These are phyloP conservation scores for Camellia sinensis DNA, from an alignment of 148 eudicot genomes.

Conservation along the genomic window DNA sequence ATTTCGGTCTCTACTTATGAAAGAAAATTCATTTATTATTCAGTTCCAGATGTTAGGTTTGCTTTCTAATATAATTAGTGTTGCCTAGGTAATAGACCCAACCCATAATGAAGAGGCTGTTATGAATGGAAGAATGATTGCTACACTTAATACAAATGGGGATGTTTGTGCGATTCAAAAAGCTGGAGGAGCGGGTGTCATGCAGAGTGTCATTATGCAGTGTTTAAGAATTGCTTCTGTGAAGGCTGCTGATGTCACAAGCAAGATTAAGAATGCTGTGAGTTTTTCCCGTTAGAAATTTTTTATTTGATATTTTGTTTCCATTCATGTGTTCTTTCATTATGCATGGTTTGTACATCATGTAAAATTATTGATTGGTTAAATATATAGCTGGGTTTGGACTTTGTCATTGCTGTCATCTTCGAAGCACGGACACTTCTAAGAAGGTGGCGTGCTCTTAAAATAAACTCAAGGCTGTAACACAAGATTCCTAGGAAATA, in stretches of 20 bases:
- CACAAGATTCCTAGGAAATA: background rate
- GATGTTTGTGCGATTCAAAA: slow-evolving; percentile 93
- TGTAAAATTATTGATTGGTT: background rate
- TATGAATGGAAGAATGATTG: slow-evolving; percentile 78
- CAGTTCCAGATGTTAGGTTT: background rate
- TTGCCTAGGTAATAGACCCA: slow-evolving; percentile 76
- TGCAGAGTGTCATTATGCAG: slow-evolving; percentile 59
- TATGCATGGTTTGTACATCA: background rate
- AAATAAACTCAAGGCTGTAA: background rate
- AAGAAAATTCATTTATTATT: background rate
- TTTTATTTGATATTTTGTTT: background rate
- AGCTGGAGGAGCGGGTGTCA: slow-evolving; percentile 79
- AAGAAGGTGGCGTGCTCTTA: background rate
- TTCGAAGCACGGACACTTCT: too few species aligned
- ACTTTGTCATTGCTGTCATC: background rate
- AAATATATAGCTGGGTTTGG: background rate
- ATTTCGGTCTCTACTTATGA: slow-evolving; percentile 4
- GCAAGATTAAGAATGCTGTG: slow-evolving; percentile 63
- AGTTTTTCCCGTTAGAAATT: slow-evolving; percentile 29
- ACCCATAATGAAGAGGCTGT: slow-evolving; percentile 80
- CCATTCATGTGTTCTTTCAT: background rate
- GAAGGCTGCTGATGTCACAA: slow-evolving; percentile 80
- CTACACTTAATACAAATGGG: slow-evolving; percentile 73
- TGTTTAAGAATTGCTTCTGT: slow-evolving; percentile 77
- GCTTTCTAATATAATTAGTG: slow-evolving; percentile 13